Percentiles rank a stretch among this genome's conserved stretches.
These are phyloP conservation scores for Fusarium devonianum DNA, from an alignment of 2,329 filamentous ascomycete species.

Conservation along the genomic window DNA sequence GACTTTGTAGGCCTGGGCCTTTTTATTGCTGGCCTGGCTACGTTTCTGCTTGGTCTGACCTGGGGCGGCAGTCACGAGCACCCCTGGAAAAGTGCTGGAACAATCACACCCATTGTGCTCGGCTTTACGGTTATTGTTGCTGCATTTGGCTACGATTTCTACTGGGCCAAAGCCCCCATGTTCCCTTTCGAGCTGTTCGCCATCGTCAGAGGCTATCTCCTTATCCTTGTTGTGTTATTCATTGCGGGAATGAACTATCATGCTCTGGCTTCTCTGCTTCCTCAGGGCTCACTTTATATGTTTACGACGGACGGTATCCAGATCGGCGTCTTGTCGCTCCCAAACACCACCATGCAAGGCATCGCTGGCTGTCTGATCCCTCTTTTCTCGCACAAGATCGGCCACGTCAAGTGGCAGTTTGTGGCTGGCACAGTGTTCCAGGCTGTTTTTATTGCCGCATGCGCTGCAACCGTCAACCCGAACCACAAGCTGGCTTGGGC, in stretches of 20 bases:
- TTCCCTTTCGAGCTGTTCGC: constrained; percentile 5
- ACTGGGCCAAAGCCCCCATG: constrained; percentile 6
- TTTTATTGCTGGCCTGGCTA: constrained; percentile 2
- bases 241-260: constrained; percentile 24
- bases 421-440: constrained; percentile 9
- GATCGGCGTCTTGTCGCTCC: constrained; percentile 9
- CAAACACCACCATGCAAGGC: constrained; percentile 1
- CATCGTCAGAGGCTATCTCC: constrained; percentile 3
- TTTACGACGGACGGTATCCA: constrained; percentile 20
- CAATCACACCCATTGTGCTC: background rate
- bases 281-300: constrained; percentile 24
- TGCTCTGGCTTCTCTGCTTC: constrained; percentile 14
- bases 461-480: constrained; percentile 21
- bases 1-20: constrained; percentile 16
- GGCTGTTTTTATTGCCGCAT: constrained; percentile 16
- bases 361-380: constrained; percentile 3
- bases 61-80: constrained; percentile 10
- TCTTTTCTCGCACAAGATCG: background rate
- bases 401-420: constrained; percentile 18
- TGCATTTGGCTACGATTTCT: constrained; percentile 15
- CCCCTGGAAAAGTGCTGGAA: constrained; percentile 16
- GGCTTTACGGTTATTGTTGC: background rate
- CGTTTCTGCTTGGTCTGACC: constrained; percentile 9
- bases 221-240: constrained; percentile 11
- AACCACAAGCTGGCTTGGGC: constrained; percentile 23